Percentiles rank a stretch among this genome's conserved stretches.
Evolutionary conservation across 805 yeast species (phyloP).

Genomic region (Nakazawaea sp.): DNA sequence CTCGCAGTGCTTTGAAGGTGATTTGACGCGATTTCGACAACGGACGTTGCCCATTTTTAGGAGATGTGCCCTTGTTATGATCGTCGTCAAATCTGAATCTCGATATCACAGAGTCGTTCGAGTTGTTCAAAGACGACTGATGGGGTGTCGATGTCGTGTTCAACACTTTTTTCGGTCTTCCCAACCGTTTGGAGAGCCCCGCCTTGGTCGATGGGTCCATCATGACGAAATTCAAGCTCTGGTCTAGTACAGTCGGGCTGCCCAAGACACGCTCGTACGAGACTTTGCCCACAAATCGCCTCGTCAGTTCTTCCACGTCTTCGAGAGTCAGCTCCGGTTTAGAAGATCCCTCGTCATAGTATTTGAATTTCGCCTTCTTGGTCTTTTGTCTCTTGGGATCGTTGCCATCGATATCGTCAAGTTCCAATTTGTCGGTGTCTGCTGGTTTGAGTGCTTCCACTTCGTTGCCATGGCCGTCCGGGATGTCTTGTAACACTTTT

Average conservation of each 20-base stretch:
- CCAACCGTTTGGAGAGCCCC: conserved; percentile 12
- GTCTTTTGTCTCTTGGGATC: background rate
- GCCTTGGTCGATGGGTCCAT: conserved; percentile 14
- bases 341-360: too few species aligned
- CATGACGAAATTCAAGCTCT: conserved; percentile 12
- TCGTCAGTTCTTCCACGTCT: background rate
- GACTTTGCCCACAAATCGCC: too few species aligned
- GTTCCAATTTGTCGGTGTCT: background rate
- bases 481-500: conserved; percentile 3
- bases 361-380: too few species aligned
- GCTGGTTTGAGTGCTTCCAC: background rate
- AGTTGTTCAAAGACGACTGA: conserved; percentile 11
- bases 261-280: too few species aligned
- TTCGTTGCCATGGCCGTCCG: background rate
- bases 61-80: too few species aligned
- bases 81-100: conserved; percentile 14
- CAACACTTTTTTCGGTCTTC: conserved; percentile 7
- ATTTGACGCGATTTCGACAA: too few species aligned
- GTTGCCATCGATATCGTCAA: background rate
- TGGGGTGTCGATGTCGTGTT: conserved; percentile 1
- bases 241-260: too few species aligned
- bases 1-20: too few species aligned
- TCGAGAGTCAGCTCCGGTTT: background rate
- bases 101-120: conserved; percentile 13
- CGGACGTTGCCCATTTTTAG: too few species aligned